Evolutionary conservation across 2,329 filamentous ascomycete species (phyloP).

Genomic region (Trichophyton equinum): DNA sequence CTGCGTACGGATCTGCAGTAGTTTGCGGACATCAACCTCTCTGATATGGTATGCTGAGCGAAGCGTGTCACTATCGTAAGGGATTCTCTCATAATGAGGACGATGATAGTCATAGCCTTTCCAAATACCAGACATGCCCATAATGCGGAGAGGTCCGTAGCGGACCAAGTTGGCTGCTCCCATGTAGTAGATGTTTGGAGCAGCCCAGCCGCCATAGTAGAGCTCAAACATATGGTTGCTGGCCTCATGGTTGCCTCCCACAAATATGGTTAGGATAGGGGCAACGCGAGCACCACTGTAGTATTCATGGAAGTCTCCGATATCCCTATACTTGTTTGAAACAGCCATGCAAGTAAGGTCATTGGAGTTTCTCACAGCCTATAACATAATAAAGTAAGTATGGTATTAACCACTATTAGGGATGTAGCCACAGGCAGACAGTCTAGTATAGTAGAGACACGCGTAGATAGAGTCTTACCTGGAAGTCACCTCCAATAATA

Average conservation of each 20-base stretch:
- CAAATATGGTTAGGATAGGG: slow-evolving; percentile 82
- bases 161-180: slow-evolving; percentile 82
- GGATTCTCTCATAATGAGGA: slow-evolving; percentile 71
- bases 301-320: slow-evolving; percentile 91
- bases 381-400: slow-evolving; percentile 1
- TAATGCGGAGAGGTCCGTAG: slow-evolving; percentile 73
- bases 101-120: slow-evolving; percentile 80
- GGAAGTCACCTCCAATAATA: slow-evolving; percentile 94
- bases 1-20: slow-evolving; percentile 72
- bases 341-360: slow-evolving; percentile 85
- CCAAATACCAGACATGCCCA: slow-evolving; percentile 87
- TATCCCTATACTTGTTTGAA: slow-evolving; percentile 70
- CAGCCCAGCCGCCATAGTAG: slow-evolving; percentile 93
- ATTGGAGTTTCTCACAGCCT: slow-evolving; percentile 76
- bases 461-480: slow-evolving; percentile 39
- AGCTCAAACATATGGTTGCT: slow-evolving; percentile 82
- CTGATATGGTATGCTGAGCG: slow-evolving; percentile 80
- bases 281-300: slow-evolving; percentile 67
- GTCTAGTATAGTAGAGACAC: not conserved
- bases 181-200: slow-evolving; percentile 93
- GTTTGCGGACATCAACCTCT: slow-evolving; percentile 80
- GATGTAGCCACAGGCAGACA: no score
- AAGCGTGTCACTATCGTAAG: slow-evolving; percentile 65
- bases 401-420: not conserved
- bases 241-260: slow-evolving; percentile 92